Percentiles rank a stretch among this genome's conserved stretches.
Evolutionary conservation across 2,329 filamentous ascomycete species (phyloP).

Genomic region (Colletotrichum lentis): DNA sequence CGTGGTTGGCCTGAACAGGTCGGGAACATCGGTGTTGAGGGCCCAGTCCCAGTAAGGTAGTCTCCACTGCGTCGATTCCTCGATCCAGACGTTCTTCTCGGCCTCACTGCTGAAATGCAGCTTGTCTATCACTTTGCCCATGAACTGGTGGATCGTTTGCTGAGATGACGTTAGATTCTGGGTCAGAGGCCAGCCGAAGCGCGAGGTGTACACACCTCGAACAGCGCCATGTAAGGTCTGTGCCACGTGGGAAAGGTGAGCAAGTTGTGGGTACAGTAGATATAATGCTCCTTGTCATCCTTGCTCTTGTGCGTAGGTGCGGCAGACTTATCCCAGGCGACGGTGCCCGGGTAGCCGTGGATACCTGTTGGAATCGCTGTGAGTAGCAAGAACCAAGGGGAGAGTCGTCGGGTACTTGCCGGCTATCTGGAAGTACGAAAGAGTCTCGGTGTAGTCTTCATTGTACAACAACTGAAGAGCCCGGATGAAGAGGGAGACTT

Average conservation of each 20-base stretch:
- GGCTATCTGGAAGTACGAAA: background rate
- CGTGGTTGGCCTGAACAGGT: background rate
- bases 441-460: background rate
- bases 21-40: constrained; percentile 18
- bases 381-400: background rate
- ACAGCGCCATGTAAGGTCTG: constrained; percentile 68
- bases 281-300: background rate
- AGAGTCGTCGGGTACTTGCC: background rate
- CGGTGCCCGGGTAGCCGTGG: background rate
- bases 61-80: constrained; percentile 42
- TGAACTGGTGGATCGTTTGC: background rate
- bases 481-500: background rate
- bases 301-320: background rate
- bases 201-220: constrained; percentile 53
- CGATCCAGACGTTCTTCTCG: constrained; percentile 38
- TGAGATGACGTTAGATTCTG: background rate
- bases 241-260: constrained; percentile 72
- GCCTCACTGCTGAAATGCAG: constrained; percentile 37
- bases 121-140: background rate
- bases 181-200: background rate
- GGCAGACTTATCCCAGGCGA: background rate
- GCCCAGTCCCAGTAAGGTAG: constrained; percentile 50
- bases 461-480: background rate
- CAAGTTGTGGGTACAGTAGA: constrained; percentile 68
- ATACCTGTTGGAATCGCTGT: background rate